phyloP scores from a whole-genome alignment of 2,329 filamentous ascomycete genomes.

The Cadophora gregata region DNA sequence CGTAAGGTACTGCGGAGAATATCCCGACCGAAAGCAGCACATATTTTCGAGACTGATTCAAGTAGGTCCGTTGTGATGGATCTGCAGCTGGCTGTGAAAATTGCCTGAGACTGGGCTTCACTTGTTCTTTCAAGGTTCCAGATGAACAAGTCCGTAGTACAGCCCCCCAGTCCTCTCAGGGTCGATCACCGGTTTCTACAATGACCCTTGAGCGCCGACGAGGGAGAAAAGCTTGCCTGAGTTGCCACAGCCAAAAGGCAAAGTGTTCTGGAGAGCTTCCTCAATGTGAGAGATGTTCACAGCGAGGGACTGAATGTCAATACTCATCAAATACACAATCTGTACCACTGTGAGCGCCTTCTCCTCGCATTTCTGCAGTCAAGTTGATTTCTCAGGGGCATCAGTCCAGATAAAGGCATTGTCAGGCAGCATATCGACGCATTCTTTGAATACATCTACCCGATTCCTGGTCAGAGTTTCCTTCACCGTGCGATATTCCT shows the following conservation, averaged over 20 bases:
- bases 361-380: not conserved
- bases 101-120: slow-evolving; percentile 4
- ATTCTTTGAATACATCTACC: slow-evolving; percentile 7
- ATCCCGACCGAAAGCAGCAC: not conserved
- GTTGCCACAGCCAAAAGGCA: slow-evolving; percentile 6
- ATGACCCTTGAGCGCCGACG: not conserved
- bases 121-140: not conserved
- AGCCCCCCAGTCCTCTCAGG: not conserved
- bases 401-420: not conserved
- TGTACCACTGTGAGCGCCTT: not conserved
- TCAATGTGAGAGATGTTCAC: slow-evolving; percentile 1
- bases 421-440: slow-evolving; percentile 7
- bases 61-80: slow-evolving; percentile 7
- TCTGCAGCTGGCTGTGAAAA: not conserved
- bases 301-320: not conserved
- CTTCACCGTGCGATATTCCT: slow-evolving; percentile 7
- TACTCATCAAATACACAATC: not conserved
- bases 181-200: not conserved
- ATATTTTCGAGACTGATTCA: not conserved
- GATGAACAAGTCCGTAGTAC: not conserved
- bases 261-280: slow-evolving; percentile 5
- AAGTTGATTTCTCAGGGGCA: not conserved
- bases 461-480: slow-evolving; percentile 6
- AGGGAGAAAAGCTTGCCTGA: not conserved
- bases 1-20: not conserved